A percentile compares a stretch with the other conserved stretches of the same genome.
phyloP scores from a whole-genome alignment of 2,329 filamentous ascomycete species.

The Coleophoma eucalyptorum region DNA sequence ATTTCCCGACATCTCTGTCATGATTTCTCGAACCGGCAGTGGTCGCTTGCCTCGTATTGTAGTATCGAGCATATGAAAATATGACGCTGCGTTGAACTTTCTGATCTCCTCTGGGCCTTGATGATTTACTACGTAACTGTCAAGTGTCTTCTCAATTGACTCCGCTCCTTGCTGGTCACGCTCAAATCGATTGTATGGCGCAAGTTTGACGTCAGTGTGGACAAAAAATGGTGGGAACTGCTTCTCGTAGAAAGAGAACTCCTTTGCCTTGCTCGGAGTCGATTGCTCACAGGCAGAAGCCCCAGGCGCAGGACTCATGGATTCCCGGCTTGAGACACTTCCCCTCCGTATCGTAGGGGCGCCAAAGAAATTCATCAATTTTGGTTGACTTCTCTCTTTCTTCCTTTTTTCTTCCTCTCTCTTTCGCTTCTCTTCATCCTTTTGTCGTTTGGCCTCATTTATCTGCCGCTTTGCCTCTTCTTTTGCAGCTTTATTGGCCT shows the following conservation, averaged over 20 bases:
- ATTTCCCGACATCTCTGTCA: constrained; percentile 21
- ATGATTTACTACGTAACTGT: constrained; percentile 45
- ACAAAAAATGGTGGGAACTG: constrained; percentile 80
- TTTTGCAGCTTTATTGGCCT: constrained; percentile 24
- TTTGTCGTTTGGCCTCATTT: constrained; percentile 31
- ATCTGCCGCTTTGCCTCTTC: constrained; percentile 38
- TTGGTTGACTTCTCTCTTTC: constrained; percentile 42
- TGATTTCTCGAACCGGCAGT: constrained; percentile 24
- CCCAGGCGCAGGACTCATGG: constrained; percentile 19
- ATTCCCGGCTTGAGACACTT: constrained; percentile 19
- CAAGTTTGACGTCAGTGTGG: constrained; percentile 69
- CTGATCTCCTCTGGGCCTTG: constrained; percentile 39
- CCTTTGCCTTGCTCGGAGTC: constrained; percentile 25
- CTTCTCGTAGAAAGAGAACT: constrained; percentile 57
- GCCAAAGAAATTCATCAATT: constrained; percentile 23
- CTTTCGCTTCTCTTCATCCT: constrained; percentile 32
- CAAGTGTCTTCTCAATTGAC: constrained; percentile 47
- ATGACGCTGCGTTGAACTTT: constrained; percentile 39
- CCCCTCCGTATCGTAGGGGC: constrained; percentile 8
- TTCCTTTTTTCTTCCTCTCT: constrained; percentile 32
- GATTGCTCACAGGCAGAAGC: constrained; percentile 7
- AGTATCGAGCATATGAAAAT: constrained; percentile 40
- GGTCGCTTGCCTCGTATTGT: constrained; percentile 37
- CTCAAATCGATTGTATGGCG: constrained; percentile 47
- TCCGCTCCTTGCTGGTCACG: constrained; percentile 54